phyloP scores from a whole-genome alignment of 352 stramenopile genomes.

The Thraustochytrium sp. region DNA sequence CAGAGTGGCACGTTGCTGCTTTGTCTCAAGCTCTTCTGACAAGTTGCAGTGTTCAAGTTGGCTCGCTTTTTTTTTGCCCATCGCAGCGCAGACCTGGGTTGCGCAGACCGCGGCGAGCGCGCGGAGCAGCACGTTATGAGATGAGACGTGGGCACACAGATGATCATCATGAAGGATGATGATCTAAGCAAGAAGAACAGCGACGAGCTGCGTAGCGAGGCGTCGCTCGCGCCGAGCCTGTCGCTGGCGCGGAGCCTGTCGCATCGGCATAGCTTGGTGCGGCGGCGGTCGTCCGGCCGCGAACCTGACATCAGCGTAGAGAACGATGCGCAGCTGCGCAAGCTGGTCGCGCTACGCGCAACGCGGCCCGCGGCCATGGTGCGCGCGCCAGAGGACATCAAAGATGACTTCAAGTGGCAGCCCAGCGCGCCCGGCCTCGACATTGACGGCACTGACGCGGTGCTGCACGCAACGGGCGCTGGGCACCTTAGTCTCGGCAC shows the following conservation, averaged over 20 bases:
- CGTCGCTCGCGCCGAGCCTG: too few species aligned
- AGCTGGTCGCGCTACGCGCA: not conserved
- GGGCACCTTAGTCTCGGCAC: not conserved
- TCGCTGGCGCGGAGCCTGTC: too few species aligned
- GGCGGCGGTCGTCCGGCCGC: too few species aligned
- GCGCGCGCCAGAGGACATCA: not conserved
- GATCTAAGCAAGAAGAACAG: not conserved
- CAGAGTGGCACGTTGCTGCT: too few species aligned
- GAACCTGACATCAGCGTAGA: too few species aligned
- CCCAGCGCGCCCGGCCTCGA: not conserved
- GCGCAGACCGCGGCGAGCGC: not conserved
- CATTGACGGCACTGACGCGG: not conserved
- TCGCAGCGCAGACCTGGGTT: too few species aligned
- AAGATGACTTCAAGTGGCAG: not conserved
- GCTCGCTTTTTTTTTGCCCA: too few species aligned
- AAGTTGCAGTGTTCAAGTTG: too few species aligned
- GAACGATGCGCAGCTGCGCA: not conserved
- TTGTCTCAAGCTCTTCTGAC: too few species aligned
- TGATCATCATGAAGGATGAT: not conserved
- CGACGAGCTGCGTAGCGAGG: too few species aligned
- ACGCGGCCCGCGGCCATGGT: not conserved
- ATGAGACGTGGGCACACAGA: too few species aligned
- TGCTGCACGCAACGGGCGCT: not conserved
- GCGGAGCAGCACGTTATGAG: not conserved
- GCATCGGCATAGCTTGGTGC: too few species aligned